Percentiles rank a stretch among this genome's conserved stretches.
phyloP scores from a whole-genome alignment of 768 basidiomycete genomes.

The Dacryopinax primogenitus region DNA sequence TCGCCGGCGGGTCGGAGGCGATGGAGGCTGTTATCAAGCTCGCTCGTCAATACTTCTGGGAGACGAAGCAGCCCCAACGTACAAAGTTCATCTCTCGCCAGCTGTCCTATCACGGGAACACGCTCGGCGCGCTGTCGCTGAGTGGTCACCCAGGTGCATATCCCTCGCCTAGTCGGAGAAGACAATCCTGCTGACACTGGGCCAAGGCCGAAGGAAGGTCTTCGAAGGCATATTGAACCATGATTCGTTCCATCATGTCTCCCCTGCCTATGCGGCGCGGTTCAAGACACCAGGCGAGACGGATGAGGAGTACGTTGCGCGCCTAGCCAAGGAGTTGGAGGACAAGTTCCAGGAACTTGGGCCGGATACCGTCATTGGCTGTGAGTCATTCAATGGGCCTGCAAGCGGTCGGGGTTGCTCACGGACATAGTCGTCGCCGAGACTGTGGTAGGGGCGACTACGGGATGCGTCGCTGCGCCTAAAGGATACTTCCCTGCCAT shows the following conservation, averaged over 20 bases:
- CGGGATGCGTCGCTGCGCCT: slow-evolving; percentile 42
- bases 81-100: slow-evolving; percentile 66
- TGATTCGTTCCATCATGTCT: slow-evolving; percentile 67
- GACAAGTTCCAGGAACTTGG: slow-evolving; percentile 74
- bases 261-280: slow-evolving; percentile 75
- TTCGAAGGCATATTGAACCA: slow-evolving; percentile 54
- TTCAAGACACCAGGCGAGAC: slow-evolving; percentile 57
- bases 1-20: slow-evolving; percentile 79
- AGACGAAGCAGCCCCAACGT: slow-evolving; percentile 55
- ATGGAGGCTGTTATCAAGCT: slow-evolving; percentile 82
- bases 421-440: slow-evolving; percentile 54
- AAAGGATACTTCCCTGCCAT: slow-evolving; percentile 14
- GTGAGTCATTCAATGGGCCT: slow-evolving; percentile 35
- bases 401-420: background rate
- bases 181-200: background rate
- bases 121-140: slow-evolving; percentile 54
- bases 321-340: slow-evolving; percentile 68
- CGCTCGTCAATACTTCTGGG: slow-evolving; percentile 58
- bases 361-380: slow-evolving; percentile 68
- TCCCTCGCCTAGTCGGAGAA: slow-evolving; percentile 4
- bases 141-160: slow-evolving; percentile 41
- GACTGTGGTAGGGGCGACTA: slow-evolving; percentile 77
- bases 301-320: slow-evolving; percentile 65
- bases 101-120: slow-evolving; percentile 79
- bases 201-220: slow-evolving; percentile 42